These are phyloP conservation scores for Coniella lustricola DNA, from an alignment of 2,329 filamentous ascomycete genomes.

Conservation along the genomic window DNA sequence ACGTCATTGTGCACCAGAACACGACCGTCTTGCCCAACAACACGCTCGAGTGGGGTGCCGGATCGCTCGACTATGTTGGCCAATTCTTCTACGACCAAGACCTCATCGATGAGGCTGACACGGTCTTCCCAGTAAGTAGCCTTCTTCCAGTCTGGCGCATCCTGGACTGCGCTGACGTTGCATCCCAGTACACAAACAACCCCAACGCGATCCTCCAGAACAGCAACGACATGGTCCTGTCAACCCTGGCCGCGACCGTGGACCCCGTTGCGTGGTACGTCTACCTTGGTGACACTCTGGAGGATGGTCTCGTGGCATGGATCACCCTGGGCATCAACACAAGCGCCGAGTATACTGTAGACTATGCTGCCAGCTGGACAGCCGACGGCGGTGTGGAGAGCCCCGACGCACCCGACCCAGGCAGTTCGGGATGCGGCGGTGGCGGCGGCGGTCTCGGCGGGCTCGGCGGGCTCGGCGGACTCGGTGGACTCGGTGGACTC, in stretches of 20 bases:
- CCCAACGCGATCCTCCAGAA: conserved; percentile 29
- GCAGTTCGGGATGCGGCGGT: too few species aligned
- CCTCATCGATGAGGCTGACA: conserved; percentile 46
- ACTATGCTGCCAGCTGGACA: conserved; percentile 4
- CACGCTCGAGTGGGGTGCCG: conserved; percentile 27
- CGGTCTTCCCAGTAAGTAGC: not conserved
- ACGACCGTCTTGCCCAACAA: conserved; percentile 27
- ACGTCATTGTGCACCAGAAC: conserved; percentile 31
- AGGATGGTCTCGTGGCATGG: conserved; percentile 49
- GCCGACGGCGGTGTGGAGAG: conserved; percentile 2
- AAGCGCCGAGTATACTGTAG: not conserved
- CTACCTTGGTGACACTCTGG: conserved; percentile 44
- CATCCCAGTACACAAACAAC: conserved; percentile 39
- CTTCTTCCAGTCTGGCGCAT: not conserved
- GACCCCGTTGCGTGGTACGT: conserved; percentile 54
- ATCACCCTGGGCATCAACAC: conserved; percentile 24
- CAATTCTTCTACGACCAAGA: conserved; percentile 58
- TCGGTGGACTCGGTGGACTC: too few species aligned
- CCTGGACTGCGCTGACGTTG: conserved; percentile 26
- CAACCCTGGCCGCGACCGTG: conserved; percentile 41
- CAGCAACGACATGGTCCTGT: conserved; percentile 42
- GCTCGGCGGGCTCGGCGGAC: too few species aligned
- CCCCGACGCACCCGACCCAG: not conserved
- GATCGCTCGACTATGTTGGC: conserved; percentile 50
- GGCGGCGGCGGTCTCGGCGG: not conserved